phyloP scores from a whole-genome alignment of 345 rosid species.

The Gossypium sturtianum region DNA sequence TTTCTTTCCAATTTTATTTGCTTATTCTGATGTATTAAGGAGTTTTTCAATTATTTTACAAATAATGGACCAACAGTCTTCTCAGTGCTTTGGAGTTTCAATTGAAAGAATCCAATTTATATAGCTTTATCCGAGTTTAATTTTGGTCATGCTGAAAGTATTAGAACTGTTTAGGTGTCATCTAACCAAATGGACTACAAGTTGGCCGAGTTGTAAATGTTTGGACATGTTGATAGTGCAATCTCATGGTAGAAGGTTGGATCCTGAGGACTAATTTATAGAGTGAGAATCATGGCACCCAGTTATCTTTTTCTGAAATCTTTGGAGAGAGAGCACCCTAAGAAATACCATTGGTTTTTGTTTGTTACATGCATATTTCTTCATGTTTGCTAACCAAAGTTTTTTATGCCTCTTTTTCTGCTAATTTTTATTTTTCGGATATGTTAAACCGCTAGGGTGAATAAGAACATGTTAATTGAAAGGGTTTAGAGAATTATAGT shows the following conservation, averaged over 20 bases:
- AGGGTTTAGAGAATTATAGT: not conserved
- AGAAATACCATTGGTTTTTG: not conserved
- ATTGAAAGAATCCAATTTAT: not conserved
- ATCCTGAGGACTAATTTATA: not conserved
- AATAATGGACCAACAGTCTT: not conserved
- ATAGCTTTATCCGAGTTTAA: not conserved
- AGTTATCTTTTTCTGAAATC: not conserved
- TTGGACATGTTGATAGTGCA: not conserved
- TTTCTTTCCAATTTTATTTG: not conserved
- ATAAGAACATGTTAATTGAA: not conserved
- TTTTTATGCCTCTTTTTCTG: not conserved
- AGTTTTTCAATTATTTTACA: not conserved
- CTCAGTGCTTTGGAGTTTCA: not conserved
- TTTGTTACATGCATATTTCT: not conserved
- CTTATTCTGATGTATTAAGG: not conserved
- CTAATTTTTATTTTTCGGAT: not conserved
- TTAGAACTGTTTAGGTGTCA: not conserved
- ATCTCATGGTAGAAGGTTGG: not conserved
- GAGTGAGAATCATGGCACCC: not conserved
- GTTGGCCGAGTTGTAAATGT: not conserved
- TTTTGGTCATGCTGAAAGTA: not conserved
- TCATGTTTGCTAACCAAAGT: not conserved
- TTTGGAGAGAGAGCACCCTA: not conserved
- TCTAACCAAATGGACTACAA: not conserved
- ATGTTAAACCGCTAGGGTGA: not conserved